phyloP scores from a whole-genome alignment of 495 filamentous ascomycete genomes.

The Coniosporium apollinis region DNA sequence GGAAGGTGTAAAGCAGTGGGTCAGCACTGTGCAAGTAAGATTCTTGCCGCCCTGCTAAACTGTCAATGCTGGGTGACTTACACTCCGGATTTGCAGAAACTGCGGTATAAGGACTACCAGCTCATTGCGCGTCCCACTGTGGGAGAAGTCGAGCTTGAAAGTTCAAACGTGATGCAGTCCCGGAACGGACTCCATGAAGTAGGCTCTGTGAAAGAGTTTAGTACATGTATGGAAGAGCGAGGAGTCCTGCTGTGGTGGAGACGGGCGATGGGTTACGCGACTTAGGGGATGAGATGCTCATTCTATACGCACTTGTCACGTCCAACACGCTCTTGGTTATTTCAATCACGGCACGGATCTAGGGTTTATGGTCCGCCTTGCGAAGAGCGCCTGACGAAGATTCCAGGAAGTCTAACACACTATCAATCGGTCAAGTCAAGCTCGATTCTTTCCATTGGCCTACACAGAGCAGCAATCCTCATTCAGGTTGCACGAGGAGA shows the following conservation, averaged over 20 bases:
- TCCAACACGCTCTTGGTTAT: too few relatives aligned
- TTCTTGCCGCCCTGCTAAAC: background rate
- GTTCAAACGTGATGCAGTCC: background rate
- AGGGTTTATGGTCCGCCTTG: too few relatives aligned
- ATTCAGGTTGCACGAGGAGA: too few relatives aligned
- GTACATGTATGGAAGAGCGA: slow-evolving; percentile 14
- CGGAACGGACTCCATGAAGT: slow-evolving; percentile 15
- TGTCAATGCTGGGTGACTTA: background rate
- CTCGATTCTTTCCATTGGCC: too few relatives aligned
- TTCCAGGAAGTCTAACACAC: too few relatives aligned
- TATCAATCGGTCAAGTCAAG: too few relatives aligned
- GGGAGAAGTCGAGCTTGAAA: slow-evolving; percentile 1
- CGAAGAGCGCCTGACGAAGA: too few relatives aligned
- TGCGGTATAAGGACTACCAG: slow-evolving; percentile 27
- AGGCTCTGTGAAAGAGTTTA: slow-evolving; percentile 22
- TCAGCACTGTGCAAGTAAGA: slow-evolving; percentile 32
- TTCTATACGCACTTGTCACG: too few relatives aligned
- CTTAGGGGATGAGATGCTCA: too few relatives aligned
- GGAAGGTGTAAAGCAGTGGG: slow-evolving; percentile 35
- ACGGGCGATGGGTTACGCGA: slow-evolving; percentile 21
- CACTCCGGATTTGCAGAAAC: slow-evolving; percentile 4
- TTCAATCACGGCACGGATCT: too few relatives aligned
- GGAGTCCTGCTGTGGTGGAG: slow-evolving; percentile 23
- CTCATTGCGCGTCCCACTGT: slow-evolving; percentile 13
- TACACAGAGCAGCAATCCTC: too few relatives aligned